Evolutionary conservation across 2,329 filamentous ascomycete species (phyloP).

Genomic region (Triangularia verruculosa): DNA sequence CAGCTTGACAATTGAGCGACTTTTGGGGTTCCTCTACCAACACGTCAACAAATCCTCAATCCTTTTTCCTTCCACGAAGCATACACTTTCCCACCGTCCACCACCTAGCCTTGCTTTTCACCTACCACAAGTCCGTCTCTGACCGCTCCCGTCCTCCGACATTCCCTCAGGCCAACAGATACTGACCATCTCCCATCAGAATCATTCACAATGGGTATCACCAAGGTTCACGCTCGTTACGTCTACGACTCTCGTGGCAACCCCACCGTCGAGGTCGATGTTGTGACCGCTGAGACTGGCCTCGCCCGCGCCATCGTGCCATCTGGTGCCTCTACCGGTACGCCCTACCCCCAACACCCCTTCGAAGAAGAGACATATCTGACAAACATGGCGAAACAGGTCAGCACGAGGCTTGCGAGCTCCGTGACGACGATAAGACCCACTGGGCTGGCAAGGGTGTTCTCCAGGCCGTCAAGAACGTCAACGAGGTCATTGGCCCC

Average conservation of each 20-base stretch:
- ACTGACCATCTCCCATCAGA: constrained; percentile 9
- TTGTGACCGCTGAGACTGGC: constrained; percentile 84
- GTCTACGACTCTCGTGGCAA: constrained; percentile 99
- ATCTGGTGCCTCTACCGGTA: constrained; percentile 92
- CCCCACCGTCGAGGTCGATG: constrained; percentile 97
- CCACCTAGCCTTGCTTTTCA: neutral
- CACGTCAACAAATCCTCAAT: constrained; percentile 2
- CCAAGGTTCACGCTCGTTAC: constrained; percentile 86
- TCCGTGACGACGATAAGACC: constrained; percentile 84
- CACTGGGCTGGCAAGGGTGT: constrained; percentile 89
- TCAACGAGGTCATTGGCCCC: constrained; percentile 77
- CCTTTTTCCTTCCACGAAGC: constrained; percentile 1
- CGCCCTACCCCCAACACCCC: constrained; percentile 36
- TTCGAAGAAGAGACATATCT: constrained; percentile 17
- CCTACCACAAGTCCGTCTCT: neutral
- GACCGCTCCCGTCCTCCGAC: neutral
- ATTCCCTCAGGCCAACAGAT: constrained; percentile 14
- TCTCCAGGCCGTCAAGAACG: constrained; percentile 79
- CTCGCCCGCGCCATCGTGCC: constrained; percentile 97
- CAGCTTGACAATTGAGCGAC: constrained; percentile 23
- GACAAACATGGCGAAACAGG: constrained; percentile 47
- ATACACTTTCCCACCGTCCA: neutral
- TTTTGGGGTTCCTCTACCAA: constrained; percentile 13
- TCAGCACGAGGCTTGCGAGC: constrained; percentile 87
- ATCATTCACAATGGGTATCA: constrained; percentile 72